phyloP scores from a whole-genome alignment of 331 rosid genomes.

The Rhamnella rubrinervis region DNA sequence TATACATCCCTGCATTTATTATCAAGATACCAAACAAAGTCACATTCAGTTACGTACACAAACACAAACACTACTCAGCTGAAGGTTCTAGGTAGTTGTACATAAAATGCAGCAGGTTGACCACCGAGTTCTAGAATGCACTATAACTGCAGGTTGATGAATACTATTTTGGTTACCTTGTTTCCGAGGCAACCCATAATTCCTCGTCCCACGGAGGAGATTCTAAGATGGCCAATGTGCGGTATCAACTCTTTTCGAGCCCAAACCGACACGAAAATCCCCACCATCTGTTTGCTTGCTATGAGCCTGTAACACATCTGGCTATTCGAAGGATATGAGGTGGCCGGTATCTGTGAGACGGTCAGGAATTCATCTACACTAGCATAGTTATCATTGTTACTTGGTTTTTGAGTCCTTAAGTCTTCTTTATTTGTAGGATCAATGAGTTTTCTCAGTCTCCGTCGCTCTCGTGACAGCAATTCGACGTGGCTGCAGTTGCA shows the following conservation, averaged over 20 bases:
- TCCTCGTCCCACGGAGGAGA: conserved; percentile 82
- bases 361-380: conserved; percentile 49
- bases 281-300: conserved; percentile 92
- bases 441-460: conserved; percentile 50
- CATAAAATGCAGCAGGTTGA: too few species aligned
- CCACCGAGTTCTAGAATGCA: too few species aligned
- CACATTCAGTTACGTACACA: too few species aligned
- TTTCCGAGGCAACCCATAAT: conserved; percentile 91
- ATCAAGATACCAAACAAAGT: background rate
- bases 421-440: conserved; percentile 37
- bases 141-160: too few species aligned
- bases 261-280: conserved; percentile 85
- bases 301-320: conserved; percentile 52
- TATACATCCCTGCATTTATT: conserved; percentile 81
- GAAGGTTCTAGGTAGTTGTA: too few species aligned
- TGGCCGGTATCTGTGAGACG: conserved; percentile 52
- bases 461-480: conserved; percentile 40
- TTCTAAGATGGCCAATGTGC: conserved; percentile 84
- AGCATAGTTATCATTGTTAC: conserved; percentile 10
- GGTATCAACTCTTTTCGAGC: conserved; percentile 68
- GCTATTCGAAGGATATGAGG: conserved; percentile 19
- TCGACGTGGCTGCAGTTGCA: conserved; percentile 73
- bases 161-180: conserved; percentile 45
- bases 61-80: too few species aligned
- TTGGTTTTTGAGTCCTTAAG: background rate